These are phyloP conservation scores for Mortierella hygrophila DNA, from an alignment of 192 early-diverging fungal genomes.

Conservation along the genomic window DNA sequence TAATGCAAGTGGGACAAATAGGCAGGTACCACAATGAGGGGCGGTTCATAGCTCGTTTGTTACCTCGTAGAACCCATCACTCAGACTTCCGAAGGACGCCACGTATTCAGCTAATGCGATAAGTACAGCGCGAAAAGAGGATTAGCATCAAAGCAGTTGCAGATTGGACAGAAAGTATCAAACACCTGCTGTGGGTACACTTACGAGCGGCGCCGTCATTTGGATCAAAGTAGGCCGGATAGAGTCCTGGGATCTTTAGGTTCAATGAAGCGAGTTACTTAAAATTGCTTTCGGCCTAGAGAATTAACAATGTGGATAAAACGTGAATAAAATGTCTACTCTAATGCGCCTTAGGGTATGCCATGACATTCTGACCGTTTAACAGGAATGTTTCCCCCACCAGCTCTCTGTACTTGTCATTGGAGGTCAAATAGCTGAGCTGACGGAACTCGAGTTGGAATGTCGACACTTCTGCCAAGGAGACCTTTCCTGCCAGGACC, in stretches of 20 bases:
- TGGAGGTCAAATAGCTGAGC: constrained; percentile 70
- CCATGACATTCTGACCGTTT: not conserved
- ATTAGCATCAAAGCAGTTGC: not conserved
- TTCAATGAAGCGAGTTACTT: constrained; percentile 27
- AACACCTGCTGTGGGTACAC: not conserved
- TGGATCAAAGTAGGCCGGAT: constrained; percentile 35
- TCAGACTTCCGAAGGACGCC: constrained; percentile 37
- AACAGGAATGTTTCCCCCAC: constrained; percentile 42
- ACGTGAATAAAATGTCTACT: not conserved
- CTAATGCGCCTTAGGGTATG: not conserved
- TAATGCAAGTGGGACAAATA: not conserved
- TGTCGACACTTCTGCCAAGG: constrained; percentile 74
- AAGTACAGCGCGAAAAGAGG: not conserved
- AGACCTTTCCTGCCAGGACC: constrained; percentile 18
- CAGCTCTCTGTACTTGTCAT: constrained; percentile 68
- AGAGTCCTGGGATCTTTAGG: constrained; percentile 26
- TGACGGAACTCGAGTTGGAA: constrained; percentile 83
- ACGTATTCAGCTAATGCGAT: constrained; percentile 19
- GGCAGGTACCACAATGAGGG: not conserved
- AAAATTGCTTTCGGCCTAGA: constrained; percentile 29
- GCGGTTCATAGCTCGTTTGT: no score
- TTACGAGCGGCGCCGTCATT: constrained; percentile 6
- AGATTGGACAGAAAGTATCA: not conserved
- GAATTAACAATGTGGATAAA: not conserved
- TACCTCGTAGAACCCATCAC: constrained; percentile 46